phyloP scores from a whole-genome alignment of 202 grass and related monocot species.

The Eragrostis tef region DNA sequence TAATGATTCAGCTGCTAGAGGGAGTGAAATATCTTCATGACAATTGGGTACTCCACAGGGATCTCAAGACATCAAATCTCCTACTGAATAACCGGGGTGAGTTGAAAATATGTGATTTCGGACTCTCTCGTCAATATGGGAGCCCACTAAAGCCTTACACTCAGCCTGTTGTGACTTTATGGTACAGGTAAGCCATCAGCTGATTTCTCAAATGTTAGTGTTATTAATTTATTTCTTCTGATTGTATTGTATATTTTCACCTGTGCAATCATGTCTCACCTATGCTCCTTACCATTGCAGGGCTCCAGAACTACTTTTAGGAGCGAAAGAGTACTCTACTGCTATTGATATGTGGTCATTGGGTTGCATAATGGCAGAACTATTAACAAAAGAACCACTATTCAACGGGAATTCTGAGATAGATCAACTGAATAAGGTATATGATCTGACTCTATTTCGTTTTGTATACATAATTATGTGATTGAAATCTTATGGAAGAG shows the following conservation, averaged over 20 bases:
- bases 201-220: constrained; percentile 15
- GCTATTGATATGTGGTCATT: constrained; percentile 97
- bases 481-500: constrained; percentile 41
- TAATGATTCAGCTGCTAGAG: constrained; percentile 89
- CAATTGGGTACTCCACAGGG: constrained; percentile 97
- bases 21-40: constrained; percentile 90
- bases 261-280: constrained; percentile 32
- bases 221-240: constrained; percentile 22
- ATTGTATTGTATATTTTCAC: constrained; percentile 1
- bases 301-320: constrained; percentile 83
- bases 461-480: constrained; percentile 25
- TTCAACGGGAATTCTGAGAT: constrained; percentile 74
- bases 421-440: constrained; percentile 82
- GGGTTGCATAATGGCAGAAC: constrained; percentile 92
- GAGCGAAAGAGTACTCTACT: constrained; percentile 88
- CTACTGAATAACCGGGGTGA: constrained; percentile 86
- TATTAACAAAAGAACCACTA: constrained; percentile 74
- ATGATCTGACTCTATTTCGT: constrained; percentile 41
- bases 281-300: constrained; percentile 45
- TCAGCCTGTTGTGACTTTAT: constrained; percentile 90
- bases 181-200: constrained; percentile 71
- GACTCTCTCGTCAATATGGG: constrained; percentile 89
- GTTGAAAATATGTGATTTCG: constrained; percentile 97
- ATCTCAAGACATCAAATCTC: constrained; percentile 95
- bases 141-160: constrained; percentile 87